Conservation (phyloP, 2,329 filamentous ascomycete genomes). For the Grosmannia serpens region DNA sequence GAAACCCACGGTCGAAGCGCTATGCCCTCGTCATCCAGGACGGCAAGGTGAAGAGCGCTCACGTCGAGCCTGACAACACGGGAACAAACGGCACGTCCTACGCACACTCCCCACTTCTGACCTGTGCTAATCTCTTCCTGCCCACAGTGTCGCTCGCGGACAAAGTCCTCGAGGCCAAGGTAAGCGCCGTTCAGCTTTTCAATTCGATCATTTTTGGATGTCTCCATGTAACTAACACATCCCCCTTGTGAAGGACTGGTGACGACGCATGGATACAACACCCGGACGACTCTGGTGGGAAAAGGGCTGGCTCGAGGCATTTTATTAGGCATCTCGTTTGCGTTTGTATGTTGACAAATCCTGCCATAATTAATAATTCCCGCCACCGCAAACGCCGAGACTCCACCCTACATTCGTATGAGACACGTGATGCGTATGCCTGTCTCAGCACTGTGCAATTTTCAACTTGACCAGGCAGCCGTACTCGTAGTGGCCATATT, state of each 20-base stretch:
- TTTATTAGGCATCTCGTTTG: no score
- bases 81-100: conserved; percentile 42
- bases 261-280: neutral
- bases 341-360: no score
- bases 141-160: conserved; percentile 36
- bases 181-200: conserved; percentile 4
- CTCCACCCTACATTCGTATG: neutral
- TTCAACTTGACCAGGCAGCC: neutral
- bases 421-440: neutral
- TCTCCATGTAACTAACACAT: neutral
- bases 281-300: no score
- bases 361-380: neutral
- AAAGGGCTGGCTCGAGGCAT: no score
- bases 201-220: neutral
- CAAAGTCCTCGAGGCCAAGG: conserved; percentile 29
- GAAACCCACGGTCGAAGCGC: conserved; percentile 71
- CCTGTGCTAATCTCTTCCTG: neutral
- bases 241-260: neutral
- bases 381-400: neutral
- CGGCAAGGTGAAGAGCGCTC: conserved; percentile 69
- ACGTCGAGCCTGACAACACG: conserved; percentile 83
- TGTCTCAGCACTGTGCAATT: neutral
- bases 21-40: conserved; percentile 76
- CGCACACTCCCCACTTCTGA: no score
- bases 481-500: neutral